Base-by-base conservation (phyloP, 2,329 filamentous ascomycete genomes). In the Ilyonectria destructans region DNA sequence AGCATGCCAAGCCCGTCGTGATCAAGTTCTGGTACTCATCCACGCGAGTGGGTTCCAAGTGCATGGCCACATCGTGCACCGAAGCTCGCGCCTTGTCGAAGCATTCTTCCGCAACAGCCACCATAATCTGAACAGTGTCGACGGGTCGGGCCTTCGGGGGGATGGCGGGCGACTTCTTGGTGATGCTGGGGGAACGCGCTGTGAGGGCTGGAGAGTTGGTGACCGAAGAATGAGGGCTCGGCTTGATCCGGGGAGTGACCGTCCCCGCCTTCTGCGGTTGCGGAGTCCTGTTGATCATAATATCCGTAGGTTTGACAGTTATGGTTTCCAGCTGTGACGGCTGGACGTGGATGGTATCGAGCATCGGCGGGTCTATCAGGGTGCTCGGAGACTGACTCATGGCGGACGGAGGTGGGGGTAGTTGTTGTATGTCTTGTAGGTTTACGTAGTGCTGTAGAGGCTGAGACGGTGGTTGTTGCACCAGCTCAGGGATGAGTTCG, bases 71-170 rank as follows among this genome's bases (percentile, higher is more conserved):
- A 60, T 87, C 80, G 61, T 87, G 84, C 59, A 87, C 84, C 2
- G 85, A 82, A 19, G 82, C 81, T 67, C 91, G 89, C 17, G 93
- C 93, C 60, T 90, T 90, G 29, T 83, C 82, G 59, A 95, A 89
- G 74, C 93, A 94, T 71, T 96, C 92, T 74, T 96, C 92, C 2
- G 92, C 92, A 15, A 94, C 85, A n/a, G 88, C 88, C 8, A 94
- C 84, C 65, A 95, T 84, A 9, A 95, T 82, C 2, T 90, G 83
- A 3, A 88, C 82, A 1, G 85, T 86, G 63, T 89, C 88, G 9
- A 85, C 78, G 9, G 85, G 83, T 4, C 81, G 78, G 8, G 80
- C 77, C 69, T 83, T 83, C 6, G 81, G 77, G 0, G 82, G 79
- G 4, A 82, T 75, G 7, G 82, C 82, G 2, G 85, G 83, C 2